phyloP scores from a whole-genome alignment of 2,329 filamentous ascomycete species.

The Teratosphaeria destructans region DNA sequence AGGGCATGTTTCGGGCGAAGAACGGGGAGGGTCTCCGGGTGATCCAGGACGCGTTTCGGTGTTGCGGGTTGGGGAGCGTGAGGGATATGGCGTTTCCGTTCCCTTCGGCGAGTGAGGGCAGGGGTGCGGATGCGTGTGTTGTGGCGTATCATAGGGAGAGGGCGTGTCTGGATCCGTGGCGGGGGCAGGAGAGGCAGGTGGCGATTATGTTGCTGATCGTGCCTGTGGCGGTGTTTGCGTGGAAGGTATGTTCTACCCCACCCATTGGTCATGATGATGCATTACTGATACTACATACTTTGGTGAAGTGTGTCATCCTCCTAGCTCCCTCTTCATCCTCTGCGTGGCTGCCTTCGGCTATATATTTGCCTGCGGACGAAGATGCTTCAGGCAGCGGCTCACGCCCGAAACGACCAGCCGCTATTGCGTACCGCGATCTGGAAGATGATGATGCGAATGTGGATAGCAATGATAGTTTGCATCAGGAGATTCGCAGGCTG shows the following conservation, averaged over 20 bases:
- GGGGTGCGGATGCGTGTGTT: constrained; percentile 31
- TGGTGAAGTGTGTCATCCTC: constrained; percentile 17
- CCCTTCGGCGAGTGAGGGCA: constrained; percentile 23
- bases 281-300: not conserved
- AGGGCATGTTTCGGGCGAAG: constrained; percentile 41
- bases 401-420: constrained; percentile 4
- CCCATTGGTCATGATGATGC: not conserved
- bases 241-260: constrained; percentile 40
- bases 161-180: constrained; percentile 48
- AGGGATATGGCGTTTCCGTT: constrained; percentile 57
- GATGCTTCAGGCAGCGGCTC: not conserved
- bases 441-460: constrained; percentile 14
- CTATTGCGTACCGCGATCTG: constrained; percentile 17
- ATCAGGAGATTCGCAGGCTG: constrained; percentile 17
- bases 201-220: constrained; percentile 48
- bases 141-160: constrained; percentile 35
- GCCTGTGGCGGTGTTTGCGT: constrained; percentile 41
- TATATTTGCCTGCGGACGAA: constrained; percentile 16
- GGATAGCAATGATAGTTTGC: constrained; percentile 18
- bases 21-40: constrained; percentile 41
- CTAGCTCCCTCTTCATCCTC: constrained; percentile 16
- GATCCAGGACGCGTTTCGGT: constrained; percentile 57
- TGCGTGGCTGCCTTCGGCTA: constrained; percentile 19
- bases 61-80: constrained; percentile 53
- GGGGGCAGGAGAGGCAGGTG: constrained; percentile 41